Conservation (phyloP, 768 basidiomycete genomes). For the Calocera viscosa region DNA sequence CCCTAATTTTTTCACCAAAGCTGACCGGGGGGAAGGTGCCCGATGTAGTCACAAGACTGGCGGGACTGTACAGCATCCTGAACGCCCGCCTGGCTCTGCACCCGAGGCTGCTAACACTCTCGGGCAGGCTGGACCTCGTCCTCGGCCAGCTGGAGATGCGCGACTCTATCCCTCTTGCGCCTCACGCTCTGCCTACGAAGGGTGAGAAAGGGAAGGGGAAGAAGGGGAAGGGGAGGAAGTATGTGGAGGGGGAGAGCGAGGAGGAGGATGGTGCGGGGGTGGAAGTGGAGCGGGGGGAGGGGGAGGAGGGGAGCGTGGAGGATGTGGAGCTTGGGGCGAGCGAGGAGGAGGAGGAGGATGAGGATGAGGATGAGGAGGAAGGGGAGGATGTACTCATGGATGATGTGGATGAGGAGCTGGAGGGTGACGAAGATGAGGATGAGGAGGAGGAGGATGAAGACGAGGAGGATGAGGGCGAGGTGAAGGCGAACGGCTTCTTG, state of each 20-base stretch:
- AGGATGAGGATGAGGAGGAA: slow-evolving; percentile 42
- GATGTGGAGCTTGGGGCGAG: slow-evolving; percentile 20
- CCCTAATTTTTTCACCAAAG: too few relatives aligned
- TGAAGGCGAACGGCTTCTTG: slow-evolving; percentile 14
- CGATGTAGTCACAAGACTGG: slow-evolving; percentile 74
- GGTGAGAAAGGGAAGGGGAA: slow-evolving; percentile 68
- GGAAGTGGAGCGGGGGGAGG: slow-evolving; percentile 22
- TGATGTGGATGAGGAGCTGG: slow-evolving; percentile 38
- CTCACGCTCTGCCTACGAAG: slow-evolving; percentile 35
- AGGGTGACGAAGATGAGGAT: slow-evolving; percentile 31
- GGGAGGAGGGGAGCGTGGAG: slow-evolving; percentile 18
- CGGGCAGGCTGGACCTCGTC: slow-evolving; percentile 85
- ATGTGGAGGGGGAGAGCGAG: slow-evolving; percentile 48
- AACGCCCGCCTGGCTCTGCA: slow-evolving; percentile 69
- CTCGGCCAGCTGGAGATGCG: slow-evolving; percentile 87
- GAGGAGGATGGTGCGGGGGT: slow-evolving; percentile 58
- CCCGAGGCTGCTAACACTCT: slow-evolving; percentile 70
- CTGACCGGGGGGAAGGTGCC: slow-evolving; percentile 81
- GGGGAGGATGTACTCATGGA: slow-evolving; percentile 37
- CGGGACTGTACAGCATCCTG: slow-evolving; percentile 70
- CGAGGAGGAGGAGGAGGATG: slow-evolving; percentile 42
- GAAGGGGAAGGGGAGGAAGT: slow-evolving; percentile 41
- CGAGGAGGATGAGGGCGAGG: slow-evolving; percentile 23
- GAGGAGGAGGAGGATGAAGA: slow-evolving; percentile 34
- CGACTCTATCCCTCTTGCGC: slow-evolving; percentile 49